These are phyloP conservation scores for Calocybe cyanea DNA, from an alignment of 768 basidiomycete species.

Conservation along the genomic window DNA sequence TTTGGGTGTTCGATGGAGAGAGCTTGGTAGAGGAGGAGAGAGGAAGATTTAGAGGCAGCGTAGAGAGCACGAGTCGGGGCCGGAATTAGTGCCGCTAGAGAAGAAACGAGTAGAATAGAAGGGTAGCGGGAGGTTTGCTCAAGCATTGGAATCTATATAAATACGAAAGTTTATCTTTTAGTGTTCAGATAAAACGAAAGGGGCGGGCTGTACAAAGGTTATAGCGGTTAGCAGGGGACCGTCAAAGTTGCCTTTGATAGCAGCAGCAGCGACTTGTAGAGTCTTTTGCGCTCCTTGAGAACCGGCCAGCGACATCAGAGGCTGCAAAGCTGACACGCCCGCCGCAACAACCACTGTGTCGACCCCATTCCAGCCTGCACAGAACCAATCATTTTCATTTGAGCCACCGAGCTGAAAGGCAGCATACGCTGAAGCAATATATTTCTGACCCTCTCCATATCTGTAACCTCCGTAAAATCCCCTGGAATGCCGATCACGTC, in stretches of 20 bases:
- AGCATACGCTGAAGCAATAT: constrained; percentile 50
- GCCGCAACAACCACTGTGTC: constrained; percentile 83
- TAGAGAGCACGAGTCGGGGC: constrained; percentile 86
- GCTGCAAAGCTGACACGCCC: constrained; percentile 79
- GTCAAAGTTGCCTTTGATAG: constrained; percentile 59
- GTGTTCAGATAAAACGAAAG: neutral
- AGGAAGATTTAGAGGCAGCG: constrained; percentile 77
- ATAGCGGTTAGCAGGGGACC: constrained; percentile 70
- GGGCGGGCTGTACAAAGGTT: constrained; percentile 54
- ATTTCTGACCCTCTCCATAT: constrained; percentile 60
- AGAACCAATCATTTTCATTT: neutral
- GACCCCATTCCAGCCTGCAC: constrained; percentile 71
- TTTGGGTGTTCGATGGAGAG: constrained; percentile 77
- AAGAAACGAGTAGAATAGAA: constrained; percentile 75
- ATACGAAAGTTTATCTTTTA: neutral
- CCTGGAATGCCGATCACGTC: constrained; percentile 48
- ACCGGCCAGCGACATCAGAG: constrained; percentile 70
- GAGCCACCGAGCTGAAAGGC: neutral
- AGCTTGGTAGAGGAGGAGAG: constrained; percentile 71
- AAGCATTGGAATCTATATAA: constrained; percentile 70
- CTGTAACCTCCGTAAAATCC: constrained; percentile 63
- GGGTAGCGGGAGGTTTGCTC: constrained; percentile 60
- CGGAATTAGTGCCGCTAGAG: constrained; percentile 74
- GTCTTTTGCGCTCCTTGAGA: constrained; percentile 52
- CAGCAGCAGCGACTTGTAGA: constrained; percentile 52